Base-by-base conservation (phyloP, 805 yeast species). In the Maudiozyma turicensis region DNA sequence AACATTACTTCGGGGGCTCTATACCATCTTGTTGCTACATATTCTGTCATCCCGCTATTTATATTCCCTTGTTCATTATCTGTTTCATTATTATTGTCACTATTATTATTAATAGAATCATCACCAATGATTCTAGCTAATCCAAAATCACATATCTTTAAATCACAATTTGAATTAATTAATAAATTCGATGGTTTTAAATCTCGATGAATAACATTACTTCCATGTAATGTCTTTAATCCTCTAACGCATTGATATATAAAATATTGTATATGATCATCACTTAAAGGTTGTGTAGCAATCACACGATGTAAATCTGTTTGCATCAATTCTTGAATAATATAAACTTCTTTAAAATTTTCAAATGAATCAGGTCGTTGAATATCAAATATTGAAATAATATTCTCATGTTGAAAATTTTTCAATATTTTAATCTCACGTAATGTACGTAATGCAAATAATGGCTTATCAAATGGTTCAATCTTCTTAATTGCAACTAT, bases 1-100 rank as follows among this genome's bases (percentile, higher is more conserved):
- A 91, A 75, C 98, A 91, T 91, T 64, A 91, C 89, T 60, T 91
- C 98, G 0, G 98, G 98, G 0, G 98, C 98, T 49, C 98, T 74
- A 67, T 91, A 91, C 97, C 98, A 91, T 55, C 98, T 73, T 3
- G 98, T 91, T 8, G 98, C 98, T 42, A 91, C 98, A 64, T 91
- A 91, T 67, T 91, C 98, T 2, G 98, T 91, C 95, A 91, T 84
- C 1, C 64, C 62, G 48, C 33, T 33, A 9, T 39, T 20, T 10
- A 29, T 39, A 3, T 6, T 39, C 30, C 54, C 54, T 9, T 54
- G 52, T 39, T 52, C 52, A 35, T 51, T 51, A n/a, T 51, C 46
- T n/a, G 51, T 53, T 3, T 48, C 54, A 5, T 43, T 86, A 50
- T 48, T 47, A 20, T 54, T 57, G 0, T 49, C 49, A 10, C 14